Evolutionary conservation across 2,329 filamentous ascomycete genomes (phyloP), one percentile per base, ranked within the genome.

Genomic region (Beauveria sp.): DNA sequence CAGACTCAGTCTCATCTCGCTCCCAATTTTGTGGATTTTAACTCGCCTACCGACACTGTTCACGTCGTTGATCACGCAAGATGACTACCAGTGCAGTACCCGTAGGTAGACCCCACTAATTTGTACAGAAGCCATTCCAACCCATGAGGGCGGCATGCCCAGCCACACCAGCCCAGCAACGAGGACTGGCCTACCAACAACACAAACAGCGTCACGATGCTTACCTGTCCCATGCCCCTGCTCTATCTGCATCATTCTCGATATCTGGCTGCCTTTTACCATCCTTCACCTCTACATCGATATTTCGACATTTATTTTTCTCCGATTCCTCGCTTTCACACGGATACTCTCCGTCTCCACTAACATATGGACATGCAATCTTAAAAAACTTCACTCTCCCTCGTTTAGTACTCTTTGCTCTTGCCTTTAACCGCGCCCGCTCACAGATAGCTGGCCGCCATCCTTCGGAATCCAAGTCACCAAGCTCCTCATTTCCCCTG

Each of bases 301-400:
- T 10, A 20, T 28, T 28, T 24, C n/a, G 18, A 26, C 3, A n/a
- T 58, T 9, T 40, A 7, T 24, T 10, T 45, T 18, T 26, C 22
- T 26, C 6, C 10, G 28, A 30, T 20, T 20, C 22, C 45, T 40
- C 46, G 18, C 24, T 20, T 20, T 24, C 54, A 47, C 43, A 8
- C 20, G 34, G 34, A 38, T 34, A 12, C 34, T 16, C 49, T 34
- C 5, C n/a, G 28, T 51, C 46, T 34, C 30, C 45, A 49, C 34
- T 14, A 12, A 16, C 50, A 40, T 6, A 34, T 50, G 16, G 22
- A 28, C 30, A 26, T 59, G 57, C 57, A 59, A 59, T 59, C 26
- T 52, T 52, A 59, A 59, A 58, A 46, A 30, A n/a, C n/a, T 45
- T 59, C 46, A n/a, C 56, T 20, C 24, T 22, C 9, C 50, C 34